Base-by-base conservation (phyloP, 345 rosid genomes). In the Populus tremula region DNA sequence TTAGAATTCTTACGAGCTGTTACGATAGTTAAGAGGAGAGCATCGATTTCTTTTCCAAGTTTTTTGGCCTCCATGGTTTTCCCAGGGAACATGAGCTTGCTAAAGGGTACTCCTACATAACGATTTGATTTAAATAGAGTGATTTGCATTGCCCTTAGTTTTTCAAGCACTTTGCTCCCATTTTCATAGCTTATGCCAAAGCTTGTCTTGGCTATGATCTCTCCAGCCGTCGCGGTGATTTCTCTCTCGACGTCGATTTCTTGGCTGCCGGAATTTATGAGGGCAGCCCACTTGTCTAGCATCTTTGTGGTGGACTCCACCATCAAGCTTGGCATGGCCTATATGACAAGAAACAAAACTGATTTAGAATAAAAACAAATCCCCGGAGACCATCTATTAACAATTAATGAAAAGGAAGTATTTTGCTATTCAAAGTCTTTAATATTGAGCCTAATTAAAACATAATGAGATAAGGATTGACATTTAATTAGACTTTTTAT, bases 281-380 rank as follows among this genome's bases (percentile, higher is more conserved):
- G 82, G 33, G 8, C 67, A 8, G 65, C 33, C 99, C 99, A 96
- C 69, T 83, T 83, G 73, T 92, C 88, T 70, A 93, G 84, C 99
- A 96, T 96, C 43, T 78, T 84, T 39, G 86, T 73, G 65, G 91
- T 70, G 76, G 96, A 90, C 83, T 93, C 99, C 84, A 86, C 90
- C 99, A 96, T 96, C 80, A 89, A 82, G 77, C 83, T 88, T 54
- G 90, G 73, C 99, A 93, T 92, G 25, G 84, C 91, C 99, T 94
- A 20, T 62, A 45, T 17, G 18, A 75, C 49, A 76, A 56, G 31
- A 1, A 76, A 76, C 2, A 73, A n/a, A 27, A 59, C 33, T 12
- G 67, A 7, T 5, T 23, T n/a, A n/a, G 20, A 62, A 13, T 14
- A 67, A 10, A 2, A 18, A 20, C 53, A 53, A 7, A 36, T n/a